A percentile compares a stretch with the other conserved stretches of the same genome.
These are phyloP conservation scores for Bipolaris gigantea DNA, from an alignment of 2,329 filamentous ascomycete genomes.

Conservation along the genomic window DNA sequence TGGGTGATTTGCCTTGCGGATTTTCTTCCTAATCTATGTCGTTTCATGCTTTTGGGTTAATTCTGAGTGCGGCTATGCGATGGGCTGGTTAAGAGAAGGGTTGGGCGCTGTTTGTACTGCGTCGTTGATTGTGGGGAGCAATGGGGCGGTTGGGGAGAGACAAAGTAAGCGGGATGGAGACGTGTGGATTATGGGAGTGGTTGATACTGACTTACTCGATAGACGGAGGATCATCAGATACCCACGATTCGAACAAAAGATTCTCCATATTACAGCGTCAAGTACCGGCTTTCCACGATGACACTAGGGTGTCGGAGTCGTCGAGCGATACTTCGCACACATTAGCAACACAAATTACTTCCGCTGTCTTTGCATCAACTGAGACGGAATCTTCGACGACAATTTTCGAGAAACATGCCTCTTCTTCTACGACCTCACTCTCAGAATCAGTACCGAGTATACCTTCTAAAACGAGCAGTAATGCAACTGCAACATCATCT, in stretches of 20 bases:
- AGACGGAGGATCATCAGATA: conserved; percentile 2
- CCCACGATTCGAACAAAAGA: not conserved
- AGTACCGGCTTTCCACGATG: conserved; percentile 8
- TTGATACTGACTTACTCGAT: not conserved
- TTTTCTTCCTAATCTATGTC: conserved; percentile 22
- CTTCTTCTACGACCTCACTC: not conserved
- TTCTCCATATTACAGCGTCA: conserved; percentile 10
- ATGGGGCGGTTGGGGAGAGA: not conserved
- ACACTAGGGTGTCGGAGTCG: conserved; percentile 3
- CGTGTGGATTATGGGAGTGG: not conserved
- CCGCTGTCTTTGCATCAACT: not conserved
- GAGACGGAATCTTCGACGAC: not conserved
- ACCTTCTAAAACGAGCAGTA: not conserved
- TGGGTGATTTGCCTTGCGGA: conserved; percentile 19
- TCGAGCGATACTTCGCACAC: not conserved
- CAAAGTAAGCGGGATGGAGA: not conserved
- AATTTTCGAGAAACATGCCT: not conserved
- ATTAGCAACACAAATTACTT: not conserved
- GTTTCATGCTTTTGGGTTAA: conserved; percentile 24
- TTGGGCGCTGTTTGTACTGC: conserved; percentile 19
- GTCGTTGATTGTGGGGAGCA: not conserved
- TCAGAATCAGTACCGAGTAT: not conserved
- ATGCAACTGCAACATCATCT: not conserved
- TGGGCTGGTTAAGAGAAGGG: conserved; percentile 39
- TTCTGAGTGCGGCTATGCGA: conserved; percentile 30